Evolutionary conservation across 1,139 yeast genomes (phyloP).

Genomic region (Meyerozyma carpophila): DNA sequence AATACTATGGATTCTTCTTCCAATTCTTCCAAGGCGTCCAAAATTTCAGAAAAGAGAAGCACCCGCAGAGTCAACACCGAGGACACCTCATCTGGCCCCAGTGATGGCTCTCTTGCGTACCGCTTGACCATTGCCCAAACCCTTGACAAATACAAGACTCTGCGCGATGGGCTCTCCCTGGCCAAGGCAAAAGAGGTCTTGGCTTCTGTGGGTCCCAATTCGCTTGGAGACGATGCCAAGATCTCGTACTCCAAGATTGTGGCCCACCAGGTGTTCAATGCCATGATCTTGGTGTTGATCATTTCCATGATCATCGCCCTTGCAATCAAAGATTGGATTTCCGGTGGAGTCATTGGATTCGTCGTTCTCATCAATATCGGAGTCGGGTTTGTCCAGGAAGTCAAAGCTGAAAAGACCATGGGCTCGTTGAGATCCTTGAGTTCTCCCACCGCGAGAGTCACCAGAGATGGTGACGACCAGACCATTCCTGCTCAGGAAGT

Average conservation of each 20-base stretch:
- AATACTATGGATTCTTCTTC: neutral
- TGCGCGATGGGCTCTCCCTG: constrained; percentile 12
- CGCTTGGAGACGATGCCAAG: constrained; percentile 54
- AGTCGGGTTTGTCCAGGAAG: constrained; percentile 69
- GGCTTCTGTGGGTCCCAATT: constrained; percentile 49
- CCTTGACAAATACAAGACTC: constrained; percentile 10
- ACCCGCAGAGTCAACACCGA: constrained; percentile 1
- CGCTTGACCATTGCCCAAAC: constrained; percentile 10
- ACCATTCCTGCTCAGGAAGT: constrained; percentile 63
- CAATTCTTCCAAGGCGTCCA: neutral
- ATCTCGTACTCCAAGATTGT: constrained; percentile 55
- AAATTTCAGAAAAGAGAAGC: neutral
- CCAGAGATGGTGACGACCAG: constrained; percentile 56
- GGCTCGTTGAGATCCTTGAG: constrained; percentile 64
- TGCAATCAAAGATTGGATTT: constrained; percentile 74
- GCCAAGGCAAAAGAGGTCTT: constrained; percentile 9
- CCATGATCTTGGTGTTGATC: constrained; percentile 71
- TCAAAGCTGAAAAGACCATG: constrained; percentile 77
- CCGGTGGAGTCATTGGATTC: constrained; percentile 76
- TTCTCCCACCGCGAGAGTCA: constrained; percentile 68
- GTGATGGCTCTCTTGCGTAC: constrained; percentile 8
- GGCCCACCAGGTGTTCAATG: constrained; percentile 70
- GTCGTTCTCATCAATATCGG: constrained; percentile 62
- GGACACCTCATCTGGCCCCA: neutral
- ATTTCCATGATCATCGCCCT: constrained; percentile 73